These are phyloP conservation scores for Yarrowia galli DNA, from an alignment of 1,139 yeast species.

Conservation along the genomic window DNA sequence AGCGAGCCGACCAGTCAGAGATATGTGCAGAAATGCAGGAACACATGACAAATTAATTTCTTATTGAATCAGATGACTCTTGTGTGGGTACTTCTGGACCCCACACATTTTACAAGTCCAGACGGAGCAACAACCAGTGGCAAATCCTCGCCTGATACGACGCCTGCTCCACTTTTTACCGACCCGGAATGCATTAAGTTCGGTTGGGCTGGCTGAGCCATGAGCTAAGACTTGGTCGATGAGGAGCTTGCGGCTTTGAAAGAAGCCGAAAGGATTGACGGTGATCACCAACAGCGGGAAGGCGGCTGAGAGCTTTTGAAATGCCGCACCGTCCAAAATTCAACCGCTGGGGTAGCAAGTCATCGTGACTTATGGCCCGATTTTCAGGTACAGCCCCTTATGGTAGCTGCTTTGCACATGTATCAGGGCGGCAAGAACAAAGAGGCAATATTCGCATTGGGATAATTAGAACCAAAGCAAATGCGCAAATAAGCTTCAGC, in stretches of 20 bases:
- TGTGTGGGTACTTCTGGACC: background rate
- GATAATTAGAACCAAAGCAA: conserved; percentile 11
- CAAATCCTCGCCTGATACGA: conserved; percentile 15
- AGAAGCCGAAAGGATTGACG: background rate
- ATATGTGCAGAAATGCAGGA: background rate
- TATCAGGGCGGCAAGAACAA: conserved; percentile 9
- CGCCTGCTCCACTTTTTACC: conserved; percentile 14
- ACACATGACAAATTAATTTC: background rate
- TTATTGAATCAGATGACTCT: background rate
- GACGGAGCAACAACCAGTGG: conserved; percentile 5
- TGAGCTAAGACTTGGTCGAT: background rate
- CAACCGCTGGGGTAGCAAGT: background rate
- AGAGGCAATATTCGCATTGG: conserved; percentile 11
- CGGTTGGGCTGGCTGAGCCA: conserved; percentile 20
- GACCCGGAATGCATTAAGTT: conserved; percentile 30
- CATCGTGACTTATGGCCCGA: background rate
- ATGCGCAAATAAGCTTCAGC: conserved; percentile 10
- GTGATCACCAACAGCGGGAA: background rate
- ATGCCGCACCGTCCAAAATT: background rate
- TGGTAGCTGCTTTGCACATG: conserved; percentile 11
- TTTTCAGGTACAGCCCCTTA: conserved; percentile 22
- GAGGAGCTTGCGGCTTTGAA: conserved; percentile 2
- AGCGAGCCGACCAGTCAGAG: background rate
- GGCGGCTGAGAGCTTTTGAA: background rate
- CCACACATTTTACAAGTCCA: background rate